phyloP scores from a whole-genome alignment of 495 filamentous ascomycete species.

The Friedmanniomyces simplex region DNA sequence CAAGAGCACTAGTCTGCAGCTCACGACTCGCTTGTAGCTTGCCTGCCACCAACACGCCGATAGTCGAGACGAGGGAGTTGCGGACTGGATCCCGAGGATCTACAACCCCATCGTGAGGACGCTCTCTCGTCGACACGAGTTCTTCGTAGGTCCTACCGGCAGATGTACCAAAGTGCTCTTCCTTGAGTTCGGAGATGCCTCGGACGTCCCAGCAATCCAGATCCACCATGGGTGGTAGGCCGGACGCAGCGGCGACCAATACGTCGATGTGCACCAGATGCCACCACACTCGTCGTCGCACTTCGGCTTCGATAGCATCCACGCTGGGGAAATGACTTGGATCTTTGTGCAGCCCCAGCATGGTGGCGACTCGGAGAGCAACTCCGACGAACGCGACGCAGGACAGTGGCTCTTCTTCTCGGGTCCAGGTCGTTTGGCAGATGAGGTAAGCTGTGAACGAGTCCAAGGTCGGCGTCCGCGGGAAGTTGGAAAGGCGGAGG shows the following conservation, averaged over 20 bases:
- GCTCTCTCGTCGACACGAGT: neutral
- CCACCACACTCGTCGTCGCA: conserved; percentile 17
- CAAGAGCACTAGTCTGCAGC: neutral
- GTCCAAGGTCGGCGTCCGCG: neutral
- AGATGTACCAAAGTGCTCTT: conserved; percentile 14
- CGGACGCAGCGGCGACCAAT: conserved; percentile 8
- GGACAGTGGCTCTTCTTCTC: conserved; percentile 5
- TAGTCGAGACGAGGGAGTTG: neutral
- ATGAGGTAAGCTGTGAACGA: conserved; percentile 1
- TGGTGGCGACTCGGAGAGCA: conserved; percentile 13
- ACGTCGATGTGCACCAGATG: conserved; percentile 19
- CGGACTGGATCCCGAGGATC: neutral
- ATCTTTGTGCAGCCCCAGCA: conserved; percentile 19
- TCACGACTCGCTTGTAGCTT: conserved; percentile 2
- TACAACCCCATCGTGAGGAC: neutral
- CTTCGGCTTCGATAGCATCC: neutral
- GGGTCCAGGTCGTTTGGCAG: neutral
- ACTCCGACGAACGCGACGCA: conserved; percentile 8
- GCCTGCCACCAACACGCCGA: neutral
- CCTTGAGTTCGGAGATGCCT: conserved; percentile 14
- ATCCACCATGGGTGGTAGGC: conserved; percentile 12
- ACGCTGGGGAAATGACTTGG: conserved; percentile 6
- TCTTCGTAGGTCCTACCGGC: conserved; percentile 6
- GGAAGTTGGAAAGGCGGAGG: neutral
- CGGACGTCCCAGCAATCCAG: conserved; percentile 1